These are phyloP conservation scores for Bonia amplexicaulis DNA, from an alignment of 176 grass and related monocot species.

Conservation along the genomic window DNA sequence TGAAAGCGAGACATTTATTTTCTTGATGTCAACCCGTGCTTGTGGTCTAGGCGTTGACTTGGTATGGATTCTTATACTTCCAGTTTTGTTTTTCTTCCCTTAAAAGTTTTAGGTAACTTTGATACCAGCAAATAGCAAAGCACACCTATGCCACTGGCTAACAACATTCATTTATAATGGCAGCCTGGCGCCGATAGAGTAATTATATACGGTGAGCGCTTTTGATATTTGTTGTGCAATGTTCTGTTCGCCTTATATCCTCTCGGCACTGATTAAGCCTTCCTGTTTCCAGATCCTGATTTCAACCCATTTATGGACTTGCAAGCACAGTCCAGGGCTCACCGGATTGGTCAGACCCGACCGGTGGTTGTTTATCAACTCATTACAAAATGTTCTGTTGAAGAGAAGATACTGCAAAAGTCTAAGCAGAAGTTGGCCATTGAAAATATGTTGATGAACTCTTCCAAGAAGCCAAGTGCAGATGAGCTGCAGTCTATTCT, in stretches of 20 bases:
- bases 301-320: conserved; percentile 81
- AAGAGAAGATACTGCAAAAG: conserved; percentile 70
- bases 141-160: background rate
- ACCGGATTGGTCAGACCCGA: conserved; percentile 64
- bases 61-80: conserved; percentile 33
- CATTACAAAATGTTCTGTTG: conserved; percentile 62
- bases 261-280: background rate
- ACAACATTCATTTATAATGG: conserved; percentile 14
- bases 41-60: conserved; percentile 67
- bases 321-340: conserved; percentile 64
- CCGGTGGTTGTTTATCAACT: conserved; percentile 73
- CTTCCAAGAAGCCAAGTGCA: conserved; percentile 47
- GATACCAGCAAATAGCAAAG: background rate
- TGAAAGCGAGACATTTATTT: conserved; percentile 64
- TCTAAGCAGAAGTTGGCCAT: conserved; percentile 65
- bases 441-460: conserved; percentile 67
- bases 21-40: conserved; percentile 71
- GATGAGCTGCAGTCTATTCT: conserved; percentile 56
- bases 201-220: conserved; percentile 62
- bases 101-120: background rate
- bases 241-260: background rate
- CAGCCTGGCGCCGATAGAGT: conserved; percentile 69
- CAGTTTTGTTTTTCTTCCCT: background rate
- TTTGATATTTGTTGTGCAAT: background rate
- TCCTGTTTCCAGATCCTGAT: conserved; percentile 51